These are phyloP conservation scores for Nepenthes alata DNA, from an alignment of 179 eudicot genomes.

Conservation along the genomic window DNA sequence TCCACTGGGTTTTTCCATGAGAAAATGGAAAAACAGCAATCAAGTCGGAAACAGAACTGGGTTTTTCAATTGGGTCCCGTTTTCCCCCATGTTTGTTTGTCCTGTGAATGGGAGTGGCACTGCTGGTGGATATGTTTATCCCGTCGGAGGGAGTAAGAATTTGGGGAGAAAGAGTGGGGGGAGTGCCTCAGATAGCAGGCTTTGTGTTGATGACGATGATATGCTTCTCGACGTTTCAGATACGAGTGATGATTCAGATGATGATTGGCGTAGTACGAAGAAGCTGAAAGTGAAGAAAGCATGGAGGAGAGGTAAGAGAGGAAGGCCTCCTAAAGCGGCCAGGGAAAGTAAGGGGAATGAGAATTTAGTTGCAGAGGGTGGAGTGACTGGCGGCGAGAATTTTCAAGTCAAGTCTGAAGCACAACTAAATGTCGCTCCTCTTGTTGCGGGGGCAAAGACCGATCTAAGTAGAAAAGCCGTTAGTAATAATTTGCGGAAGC, in stretches of 20 bases:
- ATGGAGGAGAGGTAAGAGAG: constrained; percentile 11
- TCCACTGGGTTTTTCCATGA: constrained; percentile 65
- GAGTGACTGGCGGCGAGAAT: constrained; percentile 16
- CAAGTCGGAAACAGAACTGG: constrained; percentile 16
- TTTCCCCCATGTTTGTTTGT: constrained; percentile 63
- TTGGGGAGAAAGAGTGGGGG: constrained; percentile 11
- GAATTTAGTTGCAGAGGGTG: constrained; percentile 8
- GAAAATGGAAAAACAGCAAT: constrained; percentile 32
- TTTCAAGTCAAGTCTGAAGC: constrained; percentile 18
- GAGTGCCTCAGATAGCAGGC: constrained; percentile 21
- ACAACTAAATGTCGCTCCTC: constrained; percentile 8
- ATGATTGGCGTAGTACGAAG: constrained; percentile 41
- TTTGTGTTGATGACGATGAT: constrained; percentile 47
- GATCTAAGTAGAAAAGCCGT: constrained; percentile 21
- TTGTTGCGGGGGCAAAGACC: neutral
- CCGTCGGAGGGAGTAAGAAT: constrained; percentile 16
- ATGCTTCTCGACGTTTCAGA: constrained; percentile 28
- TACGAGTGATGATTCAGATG: constrained; percentile 41
- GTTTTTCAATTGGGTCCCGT: constrained; percentile 59
- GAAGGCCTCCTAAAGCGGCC: constrained; percentile 7
- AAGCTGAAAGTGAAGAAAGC: constrained; percentile 26
- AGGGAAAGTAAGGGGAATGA: constrained; percentile 10
- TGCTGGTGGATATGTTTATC: constrained; percentile 11
- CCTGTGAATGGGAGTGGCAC: constrained; percentile 20
- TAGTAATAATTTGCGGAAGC: constrained; percentile 20